Evolutionary conservation across 148 eudicot genomes (phyloP).

Genomic region (Amaranthus hypochondriacus): DNA sequence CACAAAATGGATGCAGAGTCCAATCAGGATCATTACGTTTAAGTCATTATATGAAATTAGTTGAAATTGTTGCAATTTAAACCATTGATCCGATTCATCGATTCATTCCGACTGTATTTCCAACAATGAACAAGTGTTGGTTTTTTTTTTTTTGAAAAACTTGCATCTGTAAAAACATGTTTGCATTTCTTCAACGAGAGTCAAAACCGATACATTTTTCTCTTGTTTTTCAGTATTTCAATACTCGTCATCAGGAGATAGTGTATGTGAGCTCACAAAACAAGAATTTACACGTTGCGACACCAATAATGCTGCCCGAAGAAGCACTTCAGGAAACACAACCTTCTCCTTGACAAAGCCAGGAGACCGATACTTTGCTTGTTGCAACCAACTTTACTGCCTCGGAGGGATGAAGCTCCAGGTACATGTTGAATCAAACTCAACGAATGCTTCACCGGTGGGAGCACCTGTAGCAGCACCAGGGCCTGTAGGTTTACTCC

Average conservation of each 20-base stretch:
- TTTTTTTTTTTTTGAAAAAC: too few relatives aligned
- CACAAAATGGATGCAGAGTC: too few relatives aligned
- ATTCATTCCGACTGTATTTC: too few relatives aligned
- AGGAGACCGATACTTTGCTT: conserved; percentile 62
- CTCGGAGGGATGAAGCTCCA: conserved; percentile 79
- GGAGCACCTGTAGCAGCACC: conserved; percentile 36
- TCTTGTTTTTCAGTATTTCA: conserved; percentile 52
- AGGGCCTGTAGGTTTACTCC: conserved; percentile 21
- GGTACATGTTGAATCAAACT: conserved; percentile 36
- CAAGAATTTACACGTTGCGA: conserved; percentile 44
- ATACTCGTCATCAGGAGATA: conserved; percentile 50
- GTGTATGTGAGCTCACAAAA: conserved; percentile 53
- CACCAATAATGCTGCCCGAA: conserved; percentile 23
- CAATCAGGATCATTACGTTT: too few relatives aligned
- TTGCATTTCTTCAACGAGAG: too few relatives aligned
- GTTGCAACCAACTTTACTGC: conserved; percentile 65
- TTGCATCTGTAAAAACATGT: too few relatives aligned
- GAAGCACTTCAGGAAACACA: conserved; percentile 57
- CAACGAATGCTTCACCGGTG: conserved; percentile 27
- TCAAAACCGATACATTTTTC: neutral
- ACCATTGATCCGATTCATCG: too few relatives aligned
- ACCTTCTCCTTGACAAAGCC: conserved; percentile 46
- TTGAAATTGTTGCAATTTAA: too few relatives aligned
- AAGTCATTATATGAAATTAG: too few relatives aligned
- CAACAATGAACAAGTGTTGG: too few relatives aligned